Conservation (phyloP, 345 rosid species). For the Salix koriyanagi region DNA sequence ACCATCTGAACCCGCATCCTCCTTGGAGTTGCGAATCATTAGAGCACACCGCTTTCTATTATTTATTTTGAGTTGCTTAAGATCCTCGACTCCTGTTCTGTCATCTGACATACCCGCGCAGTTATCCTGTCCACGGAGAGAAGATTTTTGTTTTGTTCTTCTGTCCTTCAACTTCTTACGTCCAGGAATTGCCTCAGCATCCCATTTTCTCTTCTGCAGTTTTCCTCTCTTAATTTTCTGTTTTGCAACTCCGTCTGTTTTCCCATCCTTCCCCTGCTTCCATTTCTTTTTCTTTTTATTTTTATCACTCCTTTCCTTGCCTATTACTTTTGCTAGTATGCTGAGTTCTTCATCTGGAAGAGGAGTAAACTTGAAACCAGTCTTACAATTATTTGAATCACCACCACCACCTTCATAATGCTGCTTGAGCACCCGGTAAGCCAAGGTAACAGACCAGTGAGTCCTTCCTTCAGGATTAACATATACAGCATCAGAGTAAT, state of each 20-base stretch:
- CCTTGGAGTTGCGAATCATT: constrained; percentile 62
- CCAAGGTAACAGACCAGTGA: constrained; percentile 92
- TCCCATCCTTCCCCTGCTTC: constrained; percentile 20
- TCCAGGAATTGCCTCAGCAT: constrained; percentile 21
- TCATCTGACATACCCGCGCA: constrained; percentile 18
- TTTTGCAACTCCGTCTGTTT: constrained; percentile 18
- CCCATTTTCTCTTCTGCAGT: constrained; percentile 28
- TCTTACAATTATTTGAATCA: constrained; percentile 33
- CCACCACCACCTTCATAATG: constrained; percentile 39
- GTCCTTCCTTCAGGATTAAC: constrained; percentile 87
- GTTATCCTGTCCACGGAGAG: constrained; percentile 12
- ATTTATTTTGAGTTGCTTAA: constrained; percentile 46
- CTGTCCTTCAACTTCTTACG: constrained; percentile 22
- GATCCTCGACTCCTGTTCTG: constrained; percentile 31
- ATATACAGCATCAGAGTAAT: constrained; percentile 77
- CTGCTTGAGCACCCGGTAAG: constrained; percentile 59
- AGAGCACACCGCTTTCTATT: constrained; percentile 55
- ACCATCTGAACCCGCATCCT: constrained; percentile 37
- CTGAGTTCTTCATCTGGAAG: constrained; percentile 64
- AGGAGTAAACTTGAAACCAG: constrained; percentile 56
- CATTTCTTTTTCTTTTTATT: constrained; percentile 43
- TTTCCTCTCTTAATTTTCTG: constrained; percentile 30
- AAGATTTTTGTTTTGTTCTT: constrained; percentile 27
- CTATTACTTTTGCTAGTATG: constrained; percentile 42
- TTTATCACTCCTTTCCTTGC: constrained; percentile 48